Percentiles rank a stretch among this genome's conserved stretches.
These are phyloP conservation scores for Cercophora newfieldiana DNA, from an alignment of 495 filamentous ascomycete species.

Conservation along the genomic window DNA sequence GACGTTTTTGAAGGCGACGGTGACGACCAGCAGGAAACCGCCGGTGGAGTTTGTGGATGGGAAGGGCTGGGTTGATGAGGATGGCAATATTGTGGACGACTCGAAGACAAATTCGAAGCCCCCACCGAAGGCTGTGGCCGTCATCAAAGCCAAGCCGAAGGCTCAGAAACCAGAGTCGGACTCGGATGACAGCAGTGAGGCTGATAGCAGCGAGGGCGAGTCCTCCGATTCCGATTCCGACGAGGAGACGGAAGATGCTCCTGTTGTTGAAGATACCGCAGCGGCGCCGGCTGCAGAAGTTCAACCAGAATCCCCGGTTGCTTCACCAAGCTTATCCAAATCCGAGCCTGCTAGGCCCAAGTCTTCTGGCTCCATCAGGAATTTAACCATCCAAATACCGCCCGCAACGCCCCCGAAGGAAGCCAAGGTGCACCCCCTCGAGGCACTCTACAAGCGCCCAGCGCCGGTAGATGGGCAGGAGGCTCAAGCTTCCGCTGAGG, in stretches of 20 bases:
- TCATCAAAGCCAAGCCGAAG: conserved; percentile 12
- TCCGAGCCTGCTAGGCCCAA: conserved; percentile 34
- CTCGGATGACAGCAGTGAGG: not conserved
- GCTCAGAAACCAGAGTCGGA: not conserved
- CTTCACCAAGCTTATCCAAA: conserved; percentile 20
- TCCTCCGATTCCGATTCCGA: not conserved
- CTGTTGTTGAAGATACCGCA: not conserved
- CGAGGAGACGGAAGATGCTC: not conserved
- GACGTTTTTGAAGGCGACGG: conserved; percentile 64
- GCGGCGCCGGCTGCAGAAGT: not conserved
- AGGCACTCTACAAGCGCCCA: conserved; percentile 83
- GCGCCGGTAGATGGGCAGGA: conserved; percentile 38
- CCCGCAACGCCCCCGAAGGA: conserved; percentile 38
- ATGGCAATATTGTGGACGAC: conserved; percentile 71
- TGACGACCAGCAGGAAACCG: conserved; percentile 33
- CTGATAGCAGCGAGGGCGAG: not conserved
- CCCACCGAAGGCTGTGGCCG: conserved; percentile 3
- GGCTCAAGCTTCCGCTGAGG: conserved; percentile 22
- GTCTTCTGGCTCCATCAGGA: conserved; percentile 44
- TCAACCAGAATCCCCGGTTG: not conserved
- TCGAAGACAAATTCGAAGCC: conserved; percentile 32
- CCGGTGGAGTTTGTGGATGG: conserved; percentile 65
- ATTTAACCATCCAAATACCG: conserved; percentile 54
- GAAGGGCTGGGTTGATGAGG: conserved; percentile 84
- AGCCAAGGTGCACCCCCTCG: conserved; percentile 74